Evolutionary conservation across 441 rosid genomes (phyloP).

Genomic region (Iberis amara): DNA sequence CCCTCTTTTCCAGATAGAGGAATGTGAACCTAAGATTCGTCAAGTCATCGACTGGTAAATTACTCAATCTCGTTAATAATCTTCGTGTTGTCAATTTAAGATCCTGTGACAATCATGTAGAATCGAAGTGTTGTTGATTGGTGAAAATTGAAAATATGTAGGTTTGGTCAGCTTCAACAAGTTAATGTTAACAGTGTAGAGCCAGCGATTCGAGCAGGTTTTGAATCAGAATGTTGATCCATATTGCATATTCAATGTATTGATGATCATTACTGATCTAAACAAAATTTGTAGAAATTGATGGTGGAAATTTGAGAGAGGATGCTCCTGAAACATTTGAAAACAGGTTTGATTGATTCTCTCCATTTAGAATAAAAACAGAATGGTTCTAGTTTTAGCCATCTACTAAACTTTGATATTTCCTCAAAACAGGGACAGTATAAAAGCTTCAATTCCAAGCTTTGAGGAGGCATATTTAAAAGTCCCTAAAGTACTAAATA

Average conservation of each 20-base stretch:
- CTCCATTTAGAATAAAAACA: not conserved
- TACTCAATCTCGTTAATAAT: not conserved
- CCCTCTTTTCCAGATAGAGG: conserved; percentile 41
- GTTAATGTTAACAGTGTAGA: conserved; percentile 69
- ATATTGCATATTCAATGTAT: no score
- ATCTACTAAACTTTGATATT: conserved; percentile 1
- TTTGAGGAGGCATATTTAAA: conserved; percentile 49
- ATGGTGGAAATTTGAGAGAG: conserved; percentile 49
- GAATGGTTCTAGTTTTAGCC: not conserved
- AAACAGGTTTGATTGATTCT: conserved; percentile 43
- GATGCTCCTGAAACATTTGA: conserved; percentile 67
- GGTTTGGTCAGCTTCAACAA: conserved; percentile 93
- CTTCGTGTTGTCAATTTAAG: not conserved
- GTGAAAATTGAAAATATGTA: conserved; percentile 23
- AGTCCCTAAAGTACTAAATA: conserved; percentile 60
- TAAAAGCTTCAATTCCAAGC: conserved; percentile 59
- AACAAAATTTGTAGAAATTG: conserved; percentile 37
- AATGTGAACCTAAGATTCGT: conserved; percentile 59
- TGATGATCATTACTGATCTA: no score
- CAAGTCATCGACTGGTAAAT: conserved; percentile 66
- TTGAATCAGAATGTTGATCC: no score
- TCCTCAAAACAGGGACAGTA: conserved; percentile 43
- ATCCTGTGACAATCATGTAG: not conserved
- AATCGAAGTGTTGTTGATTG: conserved; percentile 3
- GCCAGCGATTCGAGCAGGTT: conserved; percentile 88